These are phyloP conservation scores for Ustilago cynodontis DNA, from an alignment of 1,284 basidiomycete species.

Conservation along the genomic window DNA sequence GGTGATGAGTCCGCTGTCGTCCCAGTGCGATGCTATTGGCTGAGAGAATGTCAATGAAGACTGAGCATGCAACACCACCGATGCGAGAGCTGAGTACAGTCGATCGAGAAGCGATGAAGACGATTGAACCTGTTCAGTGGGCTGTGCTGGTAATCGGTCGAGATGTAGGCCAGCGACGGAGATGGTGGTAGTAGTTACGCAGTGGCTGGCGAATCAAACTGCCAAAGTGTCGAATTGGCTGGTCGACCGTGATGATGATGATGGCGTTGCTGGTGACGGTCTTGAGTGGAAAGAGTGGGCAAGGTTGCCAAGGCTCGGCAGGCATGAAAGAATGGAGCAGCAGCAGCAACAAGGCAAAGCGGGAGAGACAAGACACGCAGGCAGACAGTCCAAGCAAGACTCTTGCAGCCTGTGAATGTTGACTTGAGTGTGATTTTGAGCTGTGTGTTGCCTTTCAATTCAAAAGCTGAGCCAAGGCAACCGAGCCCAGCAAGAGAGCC, in stretches of 20 bases:
- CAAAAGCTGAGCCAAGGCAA: neutral
- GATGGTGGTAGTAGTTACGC: neutral
- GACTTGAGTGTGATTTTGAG: neutral
- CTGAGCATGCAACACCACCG: neutral
- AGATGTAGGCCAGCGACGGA: neutral
- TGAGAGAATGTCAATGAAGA: neutral
- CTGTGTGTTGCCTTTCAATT: too few species aligned
- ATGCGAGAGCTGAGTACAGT: neutral
- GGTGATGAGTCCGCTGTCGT: neutral
- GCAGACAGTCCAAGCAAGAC: neutral
- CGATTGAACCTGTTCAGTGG: neutral
- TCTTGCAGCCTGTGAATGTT: neutral
- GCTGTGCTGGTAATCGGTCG: neutral
- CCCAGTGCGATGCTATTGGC: neutral
- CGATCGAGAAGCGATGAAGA: neutral
- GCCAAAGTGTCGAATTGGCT: neutral
- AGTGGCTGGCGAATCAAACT: neutral
- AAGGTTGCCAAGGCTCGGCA: constrained; percentile 8
- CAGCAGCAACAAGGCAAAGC: neutral
- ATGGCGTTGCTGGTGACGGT: neutral
- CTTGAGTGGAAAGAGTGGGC: neutral
- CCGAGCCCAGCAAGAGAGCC: constrained; percentile 1
- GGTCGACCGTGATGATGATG: neutral
- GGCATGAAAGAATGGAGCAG: constrained; percentile 6
- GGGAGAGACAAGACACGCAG: constrained; percentile 1